Base-by-base conservation (phyloP, 768 basidiomycete species). In the Lyophyllum atratum region DNA sequence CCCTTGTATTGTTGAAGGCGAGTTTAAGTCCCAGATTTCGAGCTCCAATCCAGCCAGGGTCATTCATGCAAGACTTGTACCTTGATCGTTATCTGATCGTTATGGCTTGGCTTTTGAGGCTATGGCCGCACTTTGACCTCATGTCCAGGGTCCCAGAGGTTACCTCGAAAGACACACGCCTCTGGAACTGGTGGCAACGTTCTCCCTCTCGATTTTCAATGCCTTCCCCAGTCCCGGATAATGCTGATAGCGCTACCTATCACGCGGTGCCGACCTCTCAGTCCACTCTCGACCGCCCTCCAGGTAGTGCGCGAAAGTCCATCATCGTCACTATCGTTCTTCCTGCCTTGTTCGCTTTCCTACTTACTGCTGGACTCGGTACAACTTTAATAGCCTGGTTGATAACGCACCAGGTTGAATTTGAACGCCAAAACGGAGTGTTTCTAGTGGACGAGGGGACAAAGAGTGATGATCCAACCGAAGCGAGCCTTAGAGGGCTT, bases 281-380 rank as follows among this genome's bases (percentile, higher is more conserved):
- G 15, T 33, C 6, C 12, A 6, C 31, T 33, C 7, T 12, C 31
- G 6, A 6, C 12, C 7, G 12, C 12, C 7, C 31, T 33, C 31
- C 37, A 39, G 37, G 4, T 10, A 4, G 37, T 17, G 37, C 37
- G 14, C 53, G 53, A 39, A 54, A 39, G 5, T 46, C 19, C n/a
- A 54, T 54, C 19, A 34, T 54, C 15, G 3, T 54, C 9, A 54
- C 45, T 15, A 22, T 54, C 14, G 45, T 54, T 14, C 29, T 54
- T 25, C 44, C 53, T 2, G 26, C 53, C 11, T 15, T 54, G 7
- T 24, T 28, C 22, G 53, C 53, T 1, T 47, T 54, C 25, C 44
- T 54, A 28, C 43, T 54, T 22, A 54, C 53, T 37, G 53, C 45
- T 5, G 53, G 53, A 11, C 45, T 54, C 24, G 44, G 53, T 4